Percentiles rank a stretch among this genome's conserved stretches.
phyloP scores from a whole-genome alignment of 2,329 filamentous ascomycete species.

The Hirsutella minnesotensis region DNA sequence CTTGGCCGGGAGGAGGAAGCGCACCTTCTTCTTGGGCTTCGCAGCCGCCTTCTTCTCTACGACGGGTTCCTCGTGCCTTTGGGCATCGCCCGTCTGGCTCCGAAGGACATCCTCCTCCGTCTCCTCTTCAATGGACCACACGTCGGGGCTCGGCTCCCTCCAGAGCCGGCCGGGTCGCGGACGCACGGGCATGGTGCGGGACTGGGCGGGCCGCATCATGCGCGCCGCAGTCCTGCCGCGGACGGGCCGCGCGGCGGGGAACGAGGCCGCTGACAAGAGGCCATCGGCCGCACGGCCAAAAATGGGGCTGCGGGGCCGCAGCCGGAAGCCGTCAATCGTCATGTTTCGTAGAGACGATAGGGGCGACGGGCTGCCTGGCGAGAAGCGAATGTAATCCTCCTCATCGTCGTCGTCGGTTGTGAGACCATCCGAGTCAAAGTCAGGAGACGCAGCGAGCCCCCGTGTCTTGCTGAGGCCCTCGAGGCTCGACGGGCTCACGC shows the following conservation, averaged over 20 bases:
- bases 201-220: slow-evolving; percentile 9
- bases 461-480: slow-evolving; percentile 35
- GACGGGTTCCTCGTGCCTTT: slow-evolving; percentile 18
- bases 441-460: slow-evolving; percentile 21
- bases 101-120: slow-evolving; percentile 38
- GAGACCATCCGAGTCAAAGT: slow-evolving; percentile 28
- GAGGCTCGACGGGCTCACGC: slow-evolving; percentile 44
- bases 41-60: slow-evolving; percentile 21
- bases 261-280: slow-evolving; percentile 8
- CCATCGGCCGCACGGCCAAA: slow-evolving; percentile 17
- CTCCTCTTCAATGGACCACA: slow-evolving; percentile 49
- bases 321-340: slow-evolving; percentile 21
- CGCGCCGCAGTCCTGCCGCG: slow-evolving; percentile 16
- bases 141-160: slow-evolving; percentile 46
- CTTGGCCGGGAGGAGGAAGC: slow-evolving; percentile 37
- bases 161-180: slow-evolving; percentile 32
- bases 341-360: slow-evolving; percentile 33
- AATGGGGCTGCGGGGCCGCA: slow-evolving; percentile 19
- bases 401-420: slow-evolving; percentile 34
- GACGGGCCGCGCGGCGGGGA: slow-evolving; percentile 14
- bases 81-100: slow-evolving; percentile 20
- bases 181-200: slow-evolving; percentile 16
- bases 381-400: slow-evolving; percentile 38
- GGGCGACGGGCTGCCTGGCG: slow-evolving; percentile 21
- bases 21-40: slow-evolving; percentile 44